Conservation (phyloP, 306 rosid genomes). For the Alnus rubra region DNA sequence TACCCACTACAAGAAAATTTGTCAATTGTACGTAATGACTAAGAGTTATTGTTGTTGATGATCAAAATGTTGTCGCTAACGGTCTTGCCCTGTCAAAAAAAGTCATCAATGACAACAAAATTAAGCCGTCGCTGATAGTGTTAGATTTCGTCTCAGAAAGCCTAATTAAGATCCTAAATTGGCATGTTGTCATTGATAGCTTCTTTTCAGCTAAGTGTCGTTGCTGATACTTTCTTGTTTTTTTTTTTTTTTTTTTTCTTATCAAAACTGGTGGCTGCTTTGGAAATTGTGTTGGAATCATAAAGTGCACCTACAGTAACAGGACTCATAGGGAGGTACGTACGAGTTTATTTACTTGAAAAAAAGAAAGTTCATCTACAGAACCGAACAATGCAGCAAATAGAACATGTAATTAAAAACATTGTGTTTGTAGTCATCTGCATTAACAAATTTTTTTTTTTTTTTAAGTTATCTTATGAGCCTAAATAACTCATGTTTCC, state of each 20-base stretch:
- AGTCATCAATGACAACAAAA: no score
- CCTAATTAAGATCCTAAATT: no score
- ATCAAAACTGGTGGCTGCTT: conserved; percentile 33
- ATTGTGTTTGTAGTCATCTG: background rate
- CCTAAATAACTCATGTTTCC: background rate
- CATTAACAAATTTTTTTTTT: background rate
- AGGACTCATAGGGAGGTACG: background rate
- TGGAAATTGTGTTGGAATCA: conserved; percentile 83
- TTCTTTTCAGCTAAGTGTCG: no score
- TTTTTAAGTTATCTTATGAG: background rate
- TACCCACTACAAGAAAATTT: background rate
- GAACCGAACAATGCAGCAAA: background rate
- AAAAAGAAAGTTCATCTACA: background rate
- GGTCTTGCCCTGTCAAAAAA: no score
- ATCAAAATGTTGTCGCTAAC: no score
- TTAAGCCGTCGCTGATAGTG: no score
- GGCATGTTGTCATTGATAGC: no score
- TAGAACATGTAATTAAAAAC: background rate
- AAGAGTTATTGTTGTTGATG: no score
- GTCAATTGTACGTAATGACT: no score
- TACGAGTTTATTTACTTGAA: background rate
- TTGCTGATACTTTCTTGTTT: no score
- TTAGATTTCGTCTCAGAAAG: no score
- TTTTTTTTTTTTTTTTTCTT: no score
- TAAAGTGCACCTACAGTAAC: conserved; percentile 60